Evolutionary conservation across 139 green algal genomes (phyloP).

Genomic region (Edaphochlamys debaryana): DNA sequence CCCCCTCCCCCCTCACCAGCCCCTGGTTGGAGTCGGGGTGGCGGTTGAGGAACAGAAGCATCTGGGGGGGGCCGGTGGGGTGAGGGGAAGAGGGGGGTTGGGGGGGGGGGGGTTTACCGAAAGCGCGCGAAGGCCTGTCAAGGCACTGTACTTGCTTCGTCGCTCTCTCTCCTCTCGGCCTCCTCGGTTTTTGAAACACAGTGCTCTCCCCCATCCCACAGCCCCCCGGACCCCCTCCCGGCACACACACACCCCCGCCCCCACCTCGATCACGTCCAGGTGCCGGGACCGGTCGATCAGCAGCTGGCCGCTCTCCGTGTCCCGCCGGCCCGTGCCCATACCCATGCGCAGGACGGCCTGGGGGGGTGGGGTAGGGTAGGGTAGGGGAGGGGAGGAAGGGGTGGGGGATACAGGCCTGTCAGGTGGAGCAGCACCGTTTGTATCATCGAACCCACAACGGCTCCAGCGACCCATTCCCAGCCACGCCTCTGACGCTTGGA

Average conservation of each 20-base stretch:
- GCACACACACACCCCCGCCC: neutral
- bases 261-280: slow-evolving; percentile 59
- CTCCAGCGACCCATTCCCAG: too few species aligned
- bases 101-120: too few species aligned
- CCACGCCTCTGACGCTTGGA: too few species aligned
- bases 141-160: too few species aligned
- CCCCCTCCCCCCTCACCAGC: too few species aligned
- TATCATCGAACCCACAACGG: too few species aligned
- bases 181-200: too few species aligned
- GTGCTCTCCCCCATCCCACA: too few species aligned
- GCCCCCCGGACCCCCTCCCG: neutral
- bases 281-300: slow-evolving; percentile 60
- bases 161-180: too few species aligned
- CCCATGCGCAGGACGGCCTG: slow-evolving; percentile 22
- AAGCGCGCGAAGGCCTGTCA: too few species aligned
- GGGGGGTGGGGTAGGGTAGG: neutral
- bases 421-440: too few species aligned
- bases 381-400: neutral
- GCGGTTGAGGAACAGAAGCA: slow-evolving; percentile 25
- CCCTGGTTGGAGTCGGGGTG: neutral
- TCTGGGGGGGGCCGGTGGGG: neutral
- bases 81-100: neutral
- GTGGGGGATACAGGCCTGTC: neutral
- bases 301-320: slow-evolving; percentile 65
- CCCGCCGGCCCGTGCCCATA: slow-evolving; percentile 38